These are phyloP conservation scores for Phytophthora cajani DNA, from an alignment of 352 stramenopile species.

Conservation along the genomic window DNA sequence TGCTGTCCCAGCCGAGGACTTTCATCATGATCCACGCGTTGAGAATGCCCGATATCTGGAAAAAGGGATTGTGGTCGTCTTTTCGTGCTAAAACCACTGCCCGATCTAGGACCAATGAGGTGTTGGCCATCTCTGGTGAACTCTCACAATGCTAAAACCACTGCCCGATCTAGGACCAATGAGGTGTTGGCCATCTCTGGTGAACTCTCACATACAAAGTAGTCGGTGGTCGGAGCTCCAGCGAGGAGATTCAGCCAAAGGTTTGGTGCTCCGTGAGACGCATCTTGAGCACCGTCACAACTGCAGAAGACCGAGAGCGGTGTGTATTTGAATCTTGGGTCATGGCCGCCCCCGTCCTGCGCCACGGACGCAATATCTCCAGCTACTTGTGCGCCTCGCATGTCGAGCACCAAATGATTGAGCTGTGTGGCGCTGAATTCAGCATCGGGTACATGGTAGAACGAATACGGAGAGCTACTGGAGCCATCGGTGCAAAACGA, in stretches of 20 bases:
- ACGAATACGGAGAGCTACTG: conserved; percentile 11
- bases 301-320: conserved; percentile 8
- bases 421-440: conserved; percentile 22
- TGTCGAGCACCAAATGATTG: conserved; percentile 15
- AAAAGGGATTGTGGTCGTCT: conserved; percentile 49
- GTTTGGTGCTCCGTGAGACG: conserved; percentile 2
- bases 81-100: conserved; percentile 34
- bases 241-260: conserved; percentile 16
- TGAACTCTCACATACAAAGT: neutral
- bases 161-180: conserved; percentile 10
- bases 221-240: neutral
- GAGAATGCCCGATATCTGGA: conserved; percentile 37
- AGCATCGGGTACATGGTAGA: conserved; percentile 6
- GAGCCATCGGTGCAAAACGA: conserved; percentile 7
- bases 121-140: neutral
- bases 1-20: conserved; percentile 18
- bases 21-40: conserved; percentile 37
- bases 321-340: conserved; percentile 26
- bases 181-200: neutral
- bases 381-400: conserved; percentile 11
- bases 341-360: conserved; percentile 21
- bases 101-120: conserved; percentile 3
- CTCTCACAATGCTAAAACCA: conserved; percentile 24
- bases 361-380: conserved; percentile 13
- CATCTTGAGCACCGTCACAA: conserved; percentile 17